Base-by-base conservation (phyloP, 1,139 yeast genomes). In the Diutina pseudorugosa region DNA sequence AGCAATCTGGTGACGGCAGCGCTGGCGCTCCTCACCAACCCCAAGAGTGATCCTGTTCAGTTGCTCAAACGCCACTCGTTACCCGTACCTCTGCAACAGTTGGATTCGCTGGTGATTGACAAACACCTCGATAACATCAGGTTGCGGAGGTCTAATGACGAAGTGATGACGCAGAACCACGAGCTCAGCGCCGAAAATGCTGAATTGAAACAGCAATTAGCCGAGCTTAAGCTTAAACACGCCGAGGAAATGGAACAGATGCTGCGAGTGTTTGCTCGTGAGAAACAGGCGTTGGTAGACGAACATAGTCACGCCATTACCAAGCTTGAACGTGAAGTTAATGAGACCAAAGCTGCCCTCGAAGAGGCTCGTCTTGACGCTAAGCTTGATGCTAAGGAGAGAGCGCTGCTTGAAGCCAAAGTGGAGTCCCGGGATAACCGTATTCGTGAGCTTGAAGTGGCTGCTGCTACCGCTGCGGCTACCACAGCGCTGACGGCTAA, bases 101-200 rank as follows among this genome's bases (percentile, higher is more conserved):
- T 45, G 6, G 49, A 45, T 19, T 33, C 36, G 20, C 49, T 45
- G 49, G 49, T 45, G 1, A 70, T 74, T 21, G 78, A 74, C 57
- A 74, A 71, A 56, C 77, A 73, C 55, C 60, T 74, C 53, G 77
- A 73, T 53, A 72, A 73, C 55, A 67, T 73, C 8, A 61, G 76
- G 47, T 62, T 73, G 25, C 64, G 65, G 51, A 67, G 65, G 52
- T 72, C 67, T 51, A 68, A 65, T 53, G 56, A 58, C 7, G 69
- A 66, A 43, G 52, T 64, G 19, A 51, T 51, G 16, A 41, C 36
- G 2, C 51, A 53, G 4, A 51, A 25, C 30, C 7, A 36, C n/a
- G 16, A 21, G 8, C 25, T 51, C 3, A 30, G 36, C n/a, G 36
- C 36, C n/a, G 36, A 30, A 30, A 30, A 30, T 14, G 36, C 36